These are phyloP conservation scores for Euclidium syriacum DNA, from an alignment of 345 rosid species.

Conservation along the genomic window DNA sequence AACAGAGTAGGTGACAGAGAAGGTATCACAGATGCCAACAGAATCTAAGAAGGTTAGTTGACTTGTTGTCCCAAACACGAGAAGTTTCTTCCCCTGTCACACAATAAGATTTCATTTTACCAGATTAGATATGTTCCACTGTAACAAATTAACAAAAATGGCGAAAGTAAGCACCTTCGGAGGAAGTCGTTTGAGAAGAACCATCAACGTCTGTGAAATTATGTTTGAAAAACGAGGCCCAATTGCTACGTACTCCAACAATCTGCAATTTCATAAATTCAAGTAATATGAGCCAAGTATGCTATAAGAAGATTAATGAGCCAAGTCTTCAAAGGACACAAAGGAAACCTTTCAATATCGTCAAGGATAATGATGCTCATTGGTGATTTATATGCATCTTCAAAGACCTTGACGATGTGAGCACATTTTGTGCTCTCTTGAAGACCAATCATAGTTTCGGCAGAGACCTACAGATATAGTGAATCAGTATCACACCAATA, in stretches of 20 bases:
- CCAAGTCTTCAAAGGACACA: not conserved
- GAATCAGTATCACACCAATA: conserved; percentile 7
- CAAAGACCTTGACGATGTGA: conserved; percentile 93
- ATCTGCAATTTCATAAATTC: conserved; percentile 43
- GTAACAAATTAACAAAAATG: not conserved
- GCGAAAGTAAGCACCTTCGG: conserved; percentile 59
- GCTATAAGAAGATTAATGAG: not conserved
- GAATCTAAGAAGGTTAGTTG: conserved; percentile 78
- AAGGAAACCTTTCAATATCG: conserved; percentile 80
- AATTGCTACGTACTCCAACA: conserved; percentile 86
- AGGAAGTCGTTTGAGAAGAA: conserved; percentile 89
- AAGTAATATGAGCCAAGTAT: not conserved
- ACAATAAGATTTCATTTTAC: not conserved
- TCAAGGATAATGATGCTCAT: conserved; percentile 94
- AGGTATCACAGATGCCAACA: conserved; percentile 63
- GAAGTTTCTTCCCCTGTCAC: conserved; percentile 82
- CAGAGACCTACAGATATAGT: conserved; percentile 62
- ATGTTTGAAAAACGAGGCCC: conserved; percentile 98
- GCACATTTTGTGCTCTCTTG: conserved; percentile 97
- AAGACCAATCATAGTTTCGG: conserved; percentile 95
- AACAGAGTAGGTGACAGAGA: conserved; percentile 67
- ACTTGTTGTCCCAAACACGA: conserved; percentile 93
- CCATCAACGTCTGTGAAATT: conserved; percentile 83
- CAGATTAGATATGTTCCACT: not conserved
- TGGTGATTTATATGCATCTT: conserved; percentile 98